Base-by-base conservation (phyloP, 2,329 filamentous ascomycete species). In the Ampelomyces quisqualis region DNA sequence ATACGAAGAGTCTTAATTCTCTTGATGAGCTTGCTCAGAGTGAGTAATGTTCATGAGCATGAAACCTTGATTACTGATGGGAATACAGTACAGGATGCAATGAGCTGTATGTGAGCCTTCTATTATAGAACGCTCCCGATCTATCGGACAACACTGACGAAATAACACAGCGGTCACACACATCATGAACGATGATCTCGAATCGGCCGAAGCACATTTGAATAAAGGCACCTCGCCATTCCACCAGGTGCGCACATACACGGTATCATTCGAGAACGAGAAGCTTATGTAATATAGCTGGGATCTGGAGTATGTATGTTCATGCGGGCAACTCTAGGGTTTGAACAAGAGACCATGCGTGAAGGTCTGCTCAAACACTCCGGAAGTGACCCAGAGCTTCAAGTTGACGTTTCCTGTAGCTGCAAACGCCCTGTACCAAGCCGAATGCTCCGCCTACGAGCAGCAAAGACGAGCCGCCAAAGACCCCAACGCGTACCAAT, bases 171-270 rank as follows among this genome's bases (percentile, higher is more conserved):
- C 86, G 26, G 81, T 85, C 4, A 77, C 79, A 7, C 73, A 87
- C 42, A 88, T 95, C 55, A 85, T 95, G 77, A 85, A 93, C 62
- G 90, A 95, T 70, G 89, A 97, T 70, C 85, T 97, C 45, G 86
- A 89, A 23, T 83, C 81, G 26, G 93, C 93, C 5, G 88, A 94
- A 70, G 75, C 76, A 45, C 81, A 82, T 28, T 76, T 95, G 23
- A 78, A 79, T 35, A 79, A 84, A 53, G 84, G 86, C 30, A 78
- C 79, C 53, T 95, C 90, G 5, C 81, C 88, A n/a, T 97, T 94
- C 63, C 93, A 98, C 69, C 81, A 82, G 71, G 80, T 82, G 59
- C 43, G 54, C 20, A 18, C 15, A 14, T 27, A 40, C 18, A 4
- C 10, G n/a, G 34, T 5, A 45, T 33, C 24, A 28, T 5, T 20